A percentile compares a stretch with the other conserved stretches of the same genome.
phyloP scores from a whole-genome alignment of 176 grass and related monocot species.

The Phoenix roebelenii region DNA sequence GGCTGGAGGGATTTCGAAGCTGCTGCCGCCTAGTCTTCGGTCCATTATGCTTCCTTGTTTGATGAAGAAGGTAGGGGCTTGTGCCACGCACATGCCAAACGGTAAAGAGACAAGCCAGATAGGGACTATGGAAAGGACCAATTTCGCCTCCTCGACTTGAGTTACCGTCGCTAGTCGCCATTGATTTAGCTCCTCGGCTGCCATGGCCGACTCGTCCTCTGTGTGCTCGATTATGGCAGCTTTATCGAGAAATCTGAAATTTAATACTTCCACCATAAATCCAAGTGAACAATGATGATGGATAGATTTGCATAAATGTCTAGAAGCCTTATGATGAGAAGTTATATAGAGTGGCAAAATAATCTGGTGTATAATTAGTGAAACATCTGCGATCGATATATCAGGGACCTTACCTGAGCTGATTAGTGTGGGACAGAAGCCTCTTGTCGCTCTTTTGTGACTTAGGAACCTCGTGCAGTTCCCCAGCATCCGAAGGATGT shows the following conservation, averaged over 20 bases:
- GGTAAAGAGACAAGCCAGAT: conserved; percentile 69
- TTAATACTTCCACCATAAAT: too few species aligned
- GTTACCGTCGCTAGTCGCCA: conserved; percentile 74
- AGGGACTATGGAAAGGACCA: conserved; percentile 52
- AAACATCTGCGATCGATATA: too few species aligned
- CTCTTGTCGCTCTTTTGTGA: conserved; percentile 28
- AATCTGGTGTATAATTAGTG: too few species aligned
- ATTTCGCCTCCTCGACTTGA: conserved; percentile 90
- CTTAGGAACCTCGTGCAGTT: conserved; percentile 43
- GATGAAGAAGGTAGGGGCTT: conserved; percentile 80
- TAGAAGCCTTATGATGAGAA: too few species aligned
- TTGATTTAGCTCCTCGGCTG: conserved; percentile 8
- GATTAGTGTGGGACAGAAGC: conserved; percentile 48
- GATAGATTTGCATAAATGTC: too few species aligned
- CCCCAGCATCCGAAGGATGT: conserved; percentile 20
- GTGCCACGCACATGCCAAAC: conserved; percentile 44
- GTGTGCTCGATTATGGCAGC: conserved; percentile 59
- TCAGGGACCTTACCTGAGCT: conserved; percentile 20
- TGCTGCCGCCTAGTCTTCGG: conserved; percentile 28
- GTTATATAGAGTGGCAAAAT: too few species aligned
- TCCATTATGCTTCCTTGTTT: conserved; percentile 73
- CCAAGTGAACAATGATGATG: too few species aligned
- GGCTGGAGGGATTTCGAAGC: conserved; percentile 56
- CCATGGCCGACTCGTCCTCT: not conserved
- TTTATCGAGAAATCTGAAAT: conserved; percentile 59